These are phyloP conservation scores for Spathaspora arborariae DNA, from an alignment of 805 yeast genomes.

Conservation along the genomic window DNA sequence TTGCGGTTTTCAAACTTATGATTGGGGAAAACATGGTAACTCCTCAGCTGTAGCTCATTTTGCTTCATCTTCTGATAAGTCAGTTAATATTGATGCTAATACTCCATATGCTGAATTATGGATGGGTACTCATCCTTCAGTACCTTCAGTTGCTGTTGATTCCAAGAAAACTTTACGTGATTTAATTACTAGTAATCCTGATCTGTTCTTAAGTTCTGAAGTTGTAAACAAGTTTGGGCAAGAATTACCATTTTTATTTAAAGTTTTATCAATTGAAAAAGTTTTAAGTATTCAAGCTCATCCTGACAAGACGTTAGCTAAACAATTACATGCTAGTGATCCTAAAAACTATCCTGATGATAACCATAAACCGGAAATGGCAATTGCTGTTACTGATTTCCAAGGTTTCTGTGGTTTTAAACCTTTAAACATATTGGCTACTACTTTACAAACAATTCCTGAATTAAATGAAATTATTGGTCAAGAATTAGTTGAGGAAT, in stretches of 20 bases:
- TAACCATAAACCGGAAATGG: constrained; percentile 99
- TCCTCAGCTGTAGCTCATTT: constrained; percentile 86
- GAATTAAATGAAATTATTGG: constrained; percentile 76
- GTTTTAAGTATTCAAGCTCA: constrained; percentile 97
- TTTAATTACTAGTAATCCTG: constrained; percentile 57
- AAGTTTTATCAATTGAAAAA: constrained; percentile 88
- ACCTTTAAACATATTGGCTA: constrained; percentile 75
- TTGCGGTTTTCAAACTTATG: constrained; percentile 74
- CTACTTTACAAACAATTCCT: constrained; percentile 65
- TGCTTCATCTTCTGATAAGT: constrained; percentile 67
- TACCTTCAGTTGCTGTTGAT: constrained; percentile 65
- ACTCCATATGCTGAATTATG: constrained; percentile 96
- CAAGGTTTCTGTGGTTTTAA: constrained; percentile 98
- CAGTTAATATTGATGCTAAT: constrained; percentile 57
- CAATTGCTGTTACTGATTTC: constrained; percentile 90
- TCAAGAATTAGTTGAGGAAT: constrained; percentile 49
- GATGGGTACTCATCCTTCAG: constrained; percentile 98
- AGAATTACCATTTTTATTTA: constrained; percentile 88
- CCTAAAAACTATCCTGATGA: constrained; percentile 96
- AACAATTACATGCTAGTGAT: constrained; percentile 69
- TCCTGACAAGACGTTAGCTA: constrained; percentile 86
- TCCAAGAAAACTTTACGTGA: constrained; percentile 63
- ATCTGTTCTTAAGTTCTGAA: constrained; percentile 50
- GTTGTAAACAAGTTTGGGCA: constrained; percentile 67
- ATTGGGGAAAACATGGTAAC: constrained; percentile 85